Percentiles rank a stretch among this genome's conserved stretches.
phyloP scores from a whole-genome alignment of 2,329 filamentous ascomycete species.

The Anisogramma anomala region DNA sequence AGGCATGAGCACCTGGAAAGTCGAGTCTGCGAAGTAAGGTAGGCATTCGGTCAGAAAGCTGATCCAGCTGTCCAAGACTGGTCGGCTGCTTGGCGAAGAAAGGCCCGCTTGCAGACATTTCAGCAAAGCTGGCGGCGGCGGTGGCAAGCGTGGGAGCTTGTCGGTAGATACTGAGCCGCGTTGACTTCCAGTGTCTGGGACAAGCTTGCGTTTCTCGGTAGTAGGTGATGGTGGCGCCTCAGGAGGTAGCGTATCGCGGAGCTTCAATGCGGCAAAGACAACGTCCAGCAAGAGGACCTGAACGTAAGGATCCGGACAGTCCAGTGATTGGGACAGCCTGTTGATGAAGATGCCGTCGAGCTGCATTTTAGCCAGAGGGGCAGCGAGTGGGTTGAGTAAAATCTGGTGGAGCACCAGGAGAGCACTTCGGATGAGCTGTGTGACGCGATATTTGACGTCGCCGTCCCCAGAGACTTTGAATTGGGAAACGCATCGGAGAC shows the following conservation, averaged over 20 bases:
- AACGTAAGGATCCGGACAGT: constrained; percentile 53
- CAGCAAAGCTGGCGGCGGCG: constrained; percentile 62
- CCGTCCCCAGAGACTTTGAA: constrained; percentile 25
- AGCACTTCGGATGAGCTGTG: constrained; percentile 59
- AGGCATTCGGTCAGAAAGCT: constrained; percentile 72
- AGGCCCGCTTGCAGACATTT: constrained; percentile 76
- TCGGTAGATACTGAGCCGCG: constrained; percentile 27
- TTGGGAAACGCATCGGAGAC: constrained; percentile 48
- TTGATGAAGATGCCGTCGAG: constrained; percentile 62
- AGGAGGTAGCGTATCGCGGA: constrained; percentile 36
- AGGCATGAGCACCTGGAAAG: constrained; percentile 84
- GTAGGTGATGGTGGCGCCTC: constrained; percentile 33
- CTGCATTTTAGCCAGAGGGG: constrained; percentile 47
- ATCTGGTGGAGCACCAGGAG: constrained; percentile 61
- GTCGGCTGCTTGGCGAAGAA: constrained; percentile 58
- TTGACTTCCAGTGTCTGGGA: constrained; percentile 29
- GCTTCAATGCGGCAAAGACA: constrained; percentile 61
- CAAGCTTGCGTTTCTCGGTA: constrained; percentile 35
- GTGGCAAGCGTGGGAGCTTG: constrained; percentile 23
- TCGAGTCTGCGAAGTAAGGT: constrained; percentile 69
- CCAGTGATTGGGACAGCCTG: constrained; percentile 49
- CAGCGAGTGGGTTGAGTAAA: constrained; percentile 50
- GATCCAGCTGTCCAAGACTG: constrained; percentile 85
- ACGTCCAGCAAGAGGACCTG: constrained; percentile 71
- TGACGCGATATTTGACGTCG: constrained; percentile 38